These are phyloP conservation scores for Carex pumila DNA, from an alignment of 176 grass and related monocot species.

Conservation along the genomic window DNA sequence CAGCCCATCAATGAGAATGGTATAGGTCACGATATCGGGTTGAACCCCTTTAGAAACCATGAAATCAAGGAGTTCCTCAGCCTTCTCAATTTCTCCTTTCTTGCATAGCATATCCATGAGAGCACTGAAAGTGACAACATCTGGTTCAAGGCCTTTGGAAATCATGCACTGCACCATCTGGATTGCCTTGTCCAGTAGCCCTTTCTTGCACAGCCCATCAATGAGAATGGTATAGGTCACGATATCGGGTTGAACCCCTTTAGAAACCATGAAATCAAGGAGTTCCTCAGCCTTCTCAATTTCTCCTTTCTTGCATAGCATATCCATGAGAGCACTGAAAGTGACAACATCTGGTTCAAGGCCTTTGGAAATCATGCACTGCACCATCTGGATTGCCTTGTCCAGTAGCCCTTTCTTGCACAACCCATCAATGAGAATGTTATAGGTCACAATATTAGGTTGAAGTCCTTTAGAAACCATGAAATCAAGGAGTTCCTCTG, in stretches of 20 bases:
- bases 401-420: no score
- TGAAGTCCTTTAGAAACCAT: no score
- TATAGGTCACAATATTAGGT: no score
- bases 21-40: not conserved
- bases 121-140: not conserved
- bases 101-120: not conserved
- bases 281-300: not conserved
- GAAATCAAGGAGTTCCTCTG: no score
- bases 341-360: not conserved
- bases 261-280: not conserved
- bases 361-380: no score
- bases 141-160: not conserved
- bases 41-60: not conserved
- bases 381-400: no score
- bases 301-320: not conserved
- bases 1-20: no score
- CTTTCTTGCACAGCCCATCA: no score
- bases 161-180: no score
- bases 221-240: no score
- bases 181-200: no score
- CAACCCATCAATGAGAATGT: no score
- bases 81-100: not conserved
- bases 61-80: not conserved
- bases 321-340: not conserved
- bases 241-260: not conserved